phyloP scores from a whole-genome alignment of 345 rosid genomes.

The Aurinia saxatilis region DNA sequence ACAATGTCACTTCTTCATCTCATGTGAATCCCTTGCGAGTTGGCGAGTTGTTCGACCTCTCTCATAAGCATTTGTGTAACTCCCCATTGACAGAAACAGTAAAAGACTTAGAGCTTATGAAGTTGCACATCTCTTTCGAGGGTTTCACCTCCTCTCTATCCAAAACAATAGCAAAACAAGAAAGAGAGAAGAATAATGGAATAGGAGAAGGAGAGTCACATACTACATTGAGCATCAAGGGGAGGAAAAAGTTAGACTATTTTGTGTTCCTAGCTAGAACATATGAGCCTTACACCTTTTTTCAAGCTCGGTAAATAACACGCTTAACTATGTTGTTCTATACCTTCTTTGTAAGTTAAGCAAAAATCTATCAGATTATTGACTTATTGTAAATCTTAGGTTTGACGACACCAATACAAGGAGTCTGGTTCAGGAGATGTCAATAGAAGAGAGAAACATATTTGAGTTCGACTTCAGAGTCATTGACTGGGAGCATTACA shows the following conservation, averaged over 20 bases:
- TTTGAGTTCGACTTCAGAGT: conserved; percentile 25
- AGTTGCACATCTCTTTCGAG: conserved; percentile 2
- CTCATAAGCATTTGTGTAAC: neutral
- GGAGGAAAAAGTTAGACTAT: no score
- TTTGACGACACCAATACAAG: conserved; percentile 27
- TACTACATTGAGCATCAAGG: no score
- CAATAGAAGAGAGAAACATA: conserved; percentile 27
- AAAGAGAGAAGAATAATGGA: no score
- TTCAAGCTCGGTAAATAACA: conserved; percentile 10
- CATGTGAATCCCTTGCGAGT: no score
- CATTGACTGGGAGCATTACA: conserved; percentile 37
- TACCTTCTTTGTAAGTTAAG: no score
- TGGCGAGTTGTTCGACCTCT: no score
- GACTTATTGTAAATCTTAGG: conserved; percentile 10
- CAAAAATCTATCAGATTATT: neutral
- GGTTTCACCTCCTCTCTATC: conserved; percentile 8
- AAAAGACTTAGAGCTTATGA: neutral
- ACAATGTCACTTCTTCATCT: no score
- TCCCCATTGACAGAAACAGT: neutral
- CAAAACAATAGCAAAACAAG: neutral
- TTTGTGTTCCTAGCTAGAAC: no score
- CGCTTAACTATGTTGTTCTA: no score
- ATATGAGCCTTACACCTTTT: conserved; percentile 20
- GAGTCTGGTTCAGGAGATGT: conserved; percentile 24
- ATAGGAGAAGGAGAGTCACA: no score